Evolutionary conservation across 2,329 filamentous ascomycete genomes (phyloP), one percentile per base, ranked within the genome.

Genomic region (Teratosphaeria zuluensis): DNA sequence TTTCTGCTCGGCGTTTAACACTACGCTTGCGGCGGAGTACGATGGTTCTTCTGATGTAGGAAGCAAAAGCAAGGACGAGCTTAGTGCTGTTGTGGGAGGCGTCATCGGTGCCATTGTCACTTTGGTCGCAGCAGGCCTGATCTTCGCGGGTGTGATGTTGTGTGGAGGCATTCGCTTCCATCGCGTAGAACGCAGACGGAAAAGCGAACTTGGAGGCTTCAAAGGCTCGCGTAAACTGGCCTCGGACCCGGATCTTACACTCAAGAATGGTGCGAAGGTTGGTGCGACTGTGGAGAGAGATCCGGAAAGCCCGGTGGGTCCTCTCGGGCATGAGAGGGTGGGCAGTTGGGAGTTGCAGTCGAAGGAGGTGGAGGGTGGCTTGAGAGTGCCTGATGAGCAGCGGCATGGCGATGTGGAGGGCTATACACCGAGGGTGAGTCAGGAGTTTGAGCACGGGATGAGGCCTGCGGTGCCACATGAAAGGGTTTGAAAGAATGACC

Each of bases 341-440:
- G 81, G 80, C 0, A 84, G 81, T 60, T 84, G 82, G 82, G 82
- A 84, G 66, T 68, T 84, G 69, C 74, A 75, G 56, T 64, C 72
- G 52, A 65, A 69, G 19, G 68, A 67, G 38, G 67, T 30, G 54
- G 31, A 31, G 21, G 21, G n/a, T 54, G 21, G 53, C 11, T 19
- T 19, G 31, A 31, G 35, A 19, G 52, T 6, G 21, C 5, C 71
- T 62, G 64, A 66, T 33, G 54, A 56, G 55, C 67, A 61, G 35
- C 63, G 67, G 48, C 30, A 61, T 19, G 65, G 61, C 3, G 68
- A 63, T 59, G 64, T 30, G 7, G 32, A 42, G 48, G 48, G 52
- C 28, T 24, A 19, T 7, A 72, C 66, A 63, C 56, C 65, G 58
- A 70, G 73, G 63, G 73, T 71, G 56, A 79, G 77, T 62, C 76